A percentile compares a stretch with the other conserved stretches of the same genome.
These are phyloP conservation scores for Corymbia calophylla DNA, from an alignment of 441 rosid genomes.

Conservation along the genomic window DNA sequence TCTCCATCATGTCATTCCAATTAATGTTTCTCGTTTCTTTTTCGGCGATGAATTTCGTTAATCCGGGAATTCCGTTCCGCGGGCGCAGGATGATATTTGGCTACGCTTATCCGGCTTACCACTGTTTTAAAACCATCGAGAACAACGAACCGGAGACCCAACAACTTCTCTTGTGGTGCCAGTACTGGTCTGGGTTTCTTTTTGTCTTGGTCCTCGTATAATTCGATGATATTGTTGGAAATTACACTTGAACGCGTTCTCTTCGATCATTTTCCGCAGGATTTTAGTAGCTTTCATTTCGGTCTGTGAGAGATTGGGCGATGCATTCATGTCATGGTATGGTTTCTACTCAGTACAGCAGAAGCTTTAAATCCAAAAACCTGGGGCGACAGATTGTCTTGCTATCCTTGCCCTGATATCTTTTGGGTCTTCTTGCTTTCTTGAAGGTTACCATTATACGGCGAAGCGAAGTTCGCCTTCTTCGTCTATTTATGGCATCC, in stretches of 20 bases:
- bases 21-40: not conserved
- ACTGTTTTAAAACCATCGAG: constrained; percentile 41
- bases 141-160: constrained; percentile 5
- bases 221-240: not conserved
- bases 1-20: not conserved
- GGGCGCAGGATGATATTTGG: constrained; percentile 32
- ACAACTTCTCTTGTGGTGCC: constrained; percentile 42
- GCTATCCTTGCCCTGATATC: not conserved
- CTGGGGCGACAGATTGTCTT: not conserved
- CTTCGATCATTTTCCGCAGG: constrained; percentile 10
- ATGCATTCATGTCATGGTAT: constrained; percentile 35
- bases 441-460: constrained; percentile 61
- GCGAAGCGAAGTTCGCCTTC: constrained; percentile 59
- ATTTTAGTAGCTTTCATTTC: constrained; percentile 34
- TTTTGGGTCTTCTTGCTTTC: not conserved
- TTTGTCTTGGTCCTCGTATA: not conserved
- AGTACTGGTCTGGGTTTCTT: constrained; percentile 27
- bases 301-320: constrained; percentile 31
- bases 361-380: not conserved
- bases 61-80: not conserved
- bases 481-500: constrained; percentile 64
- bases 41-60: not conserved
- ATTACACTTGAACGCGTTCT: not conserved
- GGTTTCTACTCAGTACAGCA: not conserved
- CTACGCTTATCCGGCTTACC: constrained; percentile 39